Evolutionary conservation across 2,329 filamentous ascomycete genomes (phyloP), one percentile per base, ranked within the genome.

Genomic region (Aspergillus felis): DNA sequence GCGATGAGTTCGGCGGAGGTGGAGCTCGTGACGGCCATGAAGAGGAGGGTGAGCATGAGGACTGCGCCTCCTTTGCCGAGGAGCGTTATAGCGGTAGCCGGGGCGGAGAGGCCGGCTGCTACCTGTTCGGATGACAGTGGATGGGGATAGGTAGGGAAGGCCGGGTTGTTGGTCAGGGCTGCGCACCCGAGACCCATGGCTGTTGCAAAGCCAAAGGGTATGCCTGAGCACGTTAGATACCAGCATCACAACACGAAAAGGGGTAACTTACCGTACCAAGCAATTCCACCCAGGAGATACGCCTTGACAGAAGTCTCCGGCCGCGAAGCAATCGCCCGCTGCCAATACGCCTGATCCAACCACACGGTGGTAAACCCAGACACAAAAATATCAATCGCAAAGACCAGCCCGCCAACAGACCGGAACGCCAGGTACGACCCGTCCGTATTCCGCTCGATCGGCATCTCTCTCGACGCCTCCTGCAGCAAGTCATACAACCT

Each of bases 131-230:
- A 55, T 14, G 71, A 66, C 1, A 68, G 60, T 0, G 66, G 57
- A 8, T 67, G 68, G 41, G 81, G 82, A 42, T 79, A 84, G 0
- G 80, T 84, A 0, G 82, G 82, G 50, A 82, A 84, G 0, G 73
- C 67, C 0, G 79, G 74, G 0, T 74, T 74, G 4, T 68, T 68
- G 29, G 82, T 79, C 0, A 82, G 63, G 0, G 73, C 79, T 0
- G 80, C 69, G 1, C 78, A 79, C 0, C 76, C 71, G 8, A 79
- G 73, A 25, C 78, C 77, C 66, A 80, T 78, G 3, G 81, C 62
- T 0, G 80, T 82, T 0, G 79, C 80, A 0, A 82, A 71, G 5
- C 77, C 76, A 74, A 79, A 82, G 0, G 81, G 80, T 29, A 83
- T 80, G 0, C 62, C 62, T 63, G 29, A 14, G 2, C 0, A 14